Evolutionary conservation across 371 early-diverging fungal species (phyloP).

Genomic region (Rhizopus delemar): DNA sequence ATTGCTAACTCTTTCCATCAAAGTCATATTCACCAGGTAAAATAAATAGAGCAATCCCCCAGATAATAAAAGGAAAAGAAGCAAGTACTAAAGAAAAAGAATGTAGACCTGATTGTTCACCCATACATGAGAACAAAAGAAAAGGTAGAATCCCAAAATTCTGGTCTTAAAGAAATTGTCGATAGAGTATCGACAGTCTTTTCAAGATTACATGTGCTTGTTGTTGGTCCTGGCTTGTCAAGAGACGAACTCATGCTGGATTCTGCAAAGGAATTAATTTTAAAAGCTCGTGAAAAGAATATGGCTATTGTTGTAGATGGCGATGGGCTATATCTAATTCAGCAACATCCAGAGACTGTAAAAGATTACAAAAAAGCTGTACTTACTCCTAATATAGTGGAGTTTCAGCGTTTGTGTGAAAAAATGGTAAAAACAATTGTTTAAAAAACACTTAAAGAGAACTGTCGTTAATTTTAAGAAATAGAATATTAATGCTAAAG

Average conservation of each 20-base stretch:
- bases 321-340: constrained; percentile 82
- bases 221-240: constrained; percentile 92
- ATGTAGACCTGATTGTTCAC: constrained; percentile 64
- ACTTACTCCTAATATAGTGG: constrained; percentile 90
- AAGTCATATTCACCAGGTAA: constrained; percentile 60
- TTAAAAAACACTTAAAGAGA: neutral
- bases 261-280: constrained; percentile 61
- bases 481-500: constrained; percentile 44
- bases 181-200: constrained; percentile 54
- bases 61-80: neutral
- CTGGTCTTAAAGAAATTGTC: constrained; percentile 42
- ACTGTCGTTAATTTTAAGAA: neutral
- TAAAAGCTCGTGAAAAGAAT: constrained; percentile 56
- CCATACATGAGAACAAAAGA: constrained; percentile 56
- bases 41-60: neutral
- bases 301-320: constrained; percentile 92
- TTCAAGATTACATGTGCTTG: constrained; percentile 79
- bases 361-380: constrained; percentile 75
- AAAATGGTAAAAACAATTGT: constrained; percentile 50
- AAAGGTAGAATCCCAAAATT: constrained; percentile 33
- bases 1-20: constrained; percentile 1
- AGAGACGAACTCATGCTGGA: constrained; percentile 71
- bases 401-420: constrained; percentile 82
- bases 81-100: constrained; percentile 6
- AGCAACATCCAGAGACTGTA: constrained; percentile 71